These are phyloP conservation scores for Tetraselmis striata DNA, from an alignment of 139 green algal species.

Conservation along the genomic window DNA sequence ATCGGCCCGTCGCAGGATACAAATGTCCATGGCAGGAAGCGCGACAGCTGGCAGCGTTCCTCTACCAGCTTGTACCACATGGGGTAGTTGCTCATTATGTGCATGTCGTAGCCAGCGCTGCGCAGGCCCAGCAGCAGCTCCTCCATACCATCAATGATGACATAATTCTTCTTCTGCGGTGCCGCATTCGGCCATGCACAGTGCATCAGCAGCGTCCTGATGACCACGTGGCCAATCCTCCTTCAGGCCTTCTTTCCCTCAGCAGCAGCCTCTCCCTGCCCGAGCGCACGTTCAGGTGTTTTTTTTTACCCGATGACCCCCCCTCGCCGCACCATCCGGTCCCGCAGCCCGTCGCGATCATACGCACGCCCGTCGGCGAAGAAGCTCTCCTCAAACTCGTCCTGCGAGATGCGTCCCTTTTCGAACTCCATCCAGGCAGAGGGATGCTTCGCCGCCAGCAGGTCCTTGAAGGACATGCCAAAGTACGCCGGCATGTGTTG, in stretches of 20 bases:
- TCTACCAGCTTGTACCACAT: constrained; percentile 73
- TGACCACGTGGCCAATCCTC: no score
- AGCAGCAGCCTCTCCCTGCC: no score
- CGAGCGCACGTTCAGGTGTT: no score
- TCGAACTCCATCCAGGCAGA: constrained; percentile 84
- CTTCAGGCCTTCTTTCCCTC: no score
- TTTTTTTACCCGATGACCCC: no score
- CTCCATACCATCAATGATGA: constrained; percentile 75
- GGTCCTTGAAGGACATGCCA: constrained; percentile 52
- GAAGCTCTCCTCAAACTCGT: constrained; percentile 64
- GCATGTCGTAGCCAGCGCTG: constrained; percentile 44
- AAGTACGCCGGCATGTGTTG: constrained; percentile 74
- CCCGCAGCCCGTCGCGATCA: constrained; percentile 47
- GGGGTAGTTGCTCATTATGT: constrained; percentile 75
- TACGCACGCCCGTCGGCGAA: constrained; percentile 67
- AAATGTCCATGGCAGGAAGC: constrained; percentile 78
- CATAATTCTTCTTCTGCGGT: constrained; percentile 47
- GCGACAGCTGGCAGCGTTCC: constrained; percentile 58
- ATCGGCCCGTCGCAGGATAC: constrained; percentile 69
- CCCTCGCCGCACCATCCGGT: constrained; percentile 58
- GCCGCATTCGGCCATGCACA: no score
- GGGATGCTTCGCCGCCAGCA: constrained; percentile 75
- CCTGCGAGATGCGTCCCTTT: constrained; percentile 53
- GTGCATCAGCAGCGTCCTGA: no score
- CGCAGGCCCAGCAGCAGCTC: constrained; percentile 52